Percentiles rank a stretch among this genome's conserved stretches.
phyloP scores from a whole-genome alignment of 345 rosid genomes.

The Tarenaya hassleriana region DNA sequence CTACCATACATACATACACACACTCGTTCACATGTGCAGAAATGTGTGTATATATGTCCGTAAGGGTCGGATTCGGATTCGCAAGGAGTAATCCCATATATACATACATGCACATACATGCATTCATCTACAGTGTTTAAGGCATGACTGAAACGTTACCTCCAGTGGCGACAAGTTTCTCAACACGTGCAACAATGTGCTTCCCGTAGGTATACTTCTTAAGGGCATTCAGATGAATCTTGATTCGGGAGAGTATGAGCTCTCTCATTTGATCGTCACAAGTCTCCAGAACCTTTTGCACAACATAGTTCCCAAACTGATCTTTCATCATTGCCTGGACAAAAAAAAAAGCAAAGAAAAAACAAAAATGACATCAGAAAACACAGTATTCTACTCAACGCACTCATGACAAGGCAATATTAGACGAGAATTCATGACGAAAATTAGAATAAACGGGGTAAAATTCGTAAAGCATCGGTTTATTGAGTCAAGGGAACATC shows the following conservation, averaged over 20 bases:
- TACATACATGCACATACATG: too few relatives aligned
- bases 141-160: too few relatives aligned
- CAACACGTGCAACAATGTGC: conserved; percentile 94
- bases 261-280: conserved; percentile 88
- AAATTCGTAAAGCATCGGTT: too few relatives aligned
- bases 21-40: too few relatives aligned
- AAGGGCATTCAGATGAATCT: conserved; percentile 77
- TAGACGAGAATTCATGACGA: background rate
- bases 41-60: too few relatives aligned
- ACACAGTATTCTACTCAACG: background rate
- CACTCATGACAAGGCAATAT: background rate
- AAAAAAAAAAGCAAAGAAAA: background rate
- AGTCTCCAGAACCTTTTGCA: conserved; percentile 96
- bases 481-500: background rate
- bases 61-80: too few relatives aligned
- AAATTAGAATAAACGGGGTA: background rate
- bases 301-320: conserved; percentile 97
- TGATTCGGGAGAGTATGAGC: conserved; percentile 74
- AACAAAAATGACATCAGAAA: conserved; percentile 6
- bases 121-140: too few relatives aligned
- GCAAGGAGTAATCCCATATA: too few relatives aligned
- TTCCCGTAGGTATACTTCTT: conserved; percentile 96
- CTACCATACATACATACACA: too few relatives aligned
- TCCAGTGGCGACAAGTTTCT: conserved; percentile 94
- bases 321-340: conserved; percentile 95